A percentile compares a stretch with the other conserved stretches of the same genome.
phyloP scores from a whole-genome alignment of 73 alveolate genomes.

The Breviolum minutum region DNA sequence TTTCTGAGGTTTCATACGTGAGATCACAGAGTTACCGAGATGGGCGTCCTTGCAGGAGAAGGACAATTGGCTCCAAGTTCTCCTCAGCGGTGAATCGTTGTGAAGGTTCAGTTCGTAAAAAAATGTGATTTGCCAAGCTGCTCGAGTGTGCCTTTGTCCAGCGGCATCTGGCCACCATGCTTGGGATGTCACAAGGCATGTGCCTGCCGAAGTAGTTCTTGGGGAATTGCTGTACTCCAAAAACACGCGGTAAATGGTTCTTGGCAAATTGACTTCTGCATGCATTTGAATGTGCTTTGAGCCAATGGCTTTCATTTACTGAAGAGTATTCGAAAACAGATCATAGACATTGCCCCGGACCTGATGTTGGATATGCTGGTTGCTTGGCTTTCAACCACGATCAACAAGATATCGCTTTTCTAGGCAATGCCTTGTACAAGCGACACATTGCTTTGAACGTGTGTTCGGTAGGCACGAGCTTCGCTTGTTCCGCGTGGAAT shows the following conservation, averaged over 20 bases:
- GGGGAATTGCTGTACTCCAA: too few relatives aligned
- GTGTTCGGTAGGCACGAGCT: not conserved
- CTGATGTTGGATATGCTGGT: too few relatives aligned
- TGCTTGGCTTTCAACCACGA: too few relatives aligned
- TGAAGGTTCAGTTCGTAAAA: not conserved
- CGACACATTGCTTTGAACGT: not conserved
- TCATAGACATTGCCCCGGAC: too few relatives aligned
- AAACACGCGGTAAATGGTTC: too few relatives aligned
- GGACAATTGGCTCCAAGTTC: slow-evolving; percentile 80
- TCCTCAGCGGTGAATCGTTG: slow-evolving; percentile 7
- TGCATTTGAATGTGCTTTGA: not conserved
- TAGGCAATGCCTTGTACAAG: too few relatives aligned
- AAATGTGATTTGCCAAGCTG: not conserved
- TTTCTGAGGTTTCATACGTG: too few relatives aligned
- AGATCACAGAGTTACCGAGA: too few relatives aligned
- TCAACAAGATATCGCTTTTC: too few relatives aligned
- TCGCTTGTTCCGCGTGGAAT: not conserved
- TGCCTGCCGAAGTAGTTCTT: too few relatives aligned
- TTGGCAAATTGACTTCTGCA: too few relatives aligned
- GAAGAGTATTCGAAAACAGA: too few relatives aligned
- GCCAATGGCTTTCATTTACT: not conserved
- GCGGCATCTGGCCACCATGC: slow-evolving; percentile 37
- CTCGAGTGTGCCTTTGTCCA: slow-evolving; percentile 66
- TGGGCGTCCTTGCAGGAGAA: slow-evolving; percentile 64
- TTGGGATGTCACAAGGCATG: not conserved